Evolutionary conservation across 2,329 filamentous ascomycete species (phyloP), one percentile per base, ranked within the genome.

Genomic region (Thelonectria rubi): DNA sequence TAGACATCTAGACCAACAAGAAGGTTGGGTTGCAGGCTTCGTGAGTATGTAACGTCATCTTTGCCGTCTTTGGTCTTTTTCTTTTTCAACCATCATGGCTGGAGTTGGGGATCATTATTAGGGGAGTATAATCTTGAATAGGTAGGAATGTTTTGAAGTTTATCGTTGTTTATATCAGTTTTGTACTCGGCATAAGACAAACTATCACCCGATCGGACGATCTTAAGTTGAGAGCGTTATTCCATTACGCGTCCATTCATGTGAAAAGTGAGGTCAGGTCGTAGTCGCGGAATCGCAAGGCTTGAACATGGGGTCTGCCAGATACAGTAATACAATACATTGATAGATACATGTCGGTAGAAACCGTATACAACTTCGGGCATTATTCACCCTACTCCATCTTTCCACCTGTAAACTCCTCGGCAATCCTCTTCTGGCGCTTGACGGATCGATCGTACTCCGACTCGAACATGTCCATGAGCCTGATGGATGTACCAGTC

Each of bases 391-490:
- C 51, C 34, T 75, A 77, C 59, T 80, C 79, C 77, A 87, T 81
- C 76, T 84, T 86, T 62, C 85, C 85, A 54, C 86, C 86, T 20
- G 85, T 87, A 62, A 88, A 77, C 74, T 86, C 83, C 73, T 88
- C 86, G 3, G 85, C 80, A 57, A 87, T 81, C 50, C 73, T 77
- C 78, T 84, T 86, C 73, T 86, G 85, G 59, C 84, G 76, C 75
- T 79, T 78, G 17, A 78, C 77, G 18, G 84, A 84, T 63, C 79
- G 79, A 56, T 78, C 77, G 53, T 75, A 74, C 58, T 81, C 79
- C 8, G 76, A 72, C 65, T 75, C 76, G 55, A 75, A 69, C 40
- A 73, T 64, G 32, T 80, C 76, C 64, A 76, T 74, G 15, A 77
- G 67, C 65, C 75, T 79, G 32, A 72, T 76, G 3, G 76, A 75